Percentiles rank a stretch among this genome's conserved stretches.
Evolutionary conservation across 306 rosid species (phyloP).

Genomic region (Lathyrus tuberosus): DNA sequence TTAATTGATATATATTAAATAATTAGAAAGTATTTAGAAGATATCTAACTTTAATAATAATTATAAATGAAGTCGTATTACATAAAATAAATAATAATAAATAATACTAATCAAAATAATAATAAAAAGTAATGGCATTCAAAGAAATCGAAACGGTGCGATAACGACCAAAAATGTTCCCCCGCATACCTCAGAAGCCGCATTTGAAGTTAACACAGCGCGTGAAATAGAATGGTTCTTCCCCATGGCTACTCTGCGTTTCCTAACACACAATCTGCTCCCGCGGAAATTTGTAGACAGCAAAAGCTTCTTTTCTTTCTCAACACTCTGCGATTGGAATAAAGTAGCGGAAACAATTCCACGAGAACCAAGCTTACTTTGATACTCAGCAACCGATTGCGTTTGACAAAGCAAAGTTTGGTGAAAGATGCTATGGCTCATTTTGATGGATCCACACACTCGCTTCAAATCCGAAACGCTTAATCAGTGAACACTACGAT

Average conservation of each 20-base stretch:
- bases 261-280: constrained; percentile 51
- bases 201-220: constrained; percentile 63
- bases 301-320: constrained; percentile 56
- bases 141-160: neutral
- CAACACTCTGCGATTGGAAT: constrained; percentile 48
- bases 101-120: no score
- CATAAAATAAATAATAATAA: neutral
- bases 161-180: constrained; percentile 13
- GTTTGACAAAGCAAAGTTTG: constrained; percentile 60
- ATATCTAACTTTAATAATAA: no score
- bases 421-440: constrained; percentile 74
- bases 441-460: constrained; percentile 46
- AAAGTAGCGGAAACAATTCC: constrained; percentile 55
- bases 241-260: constrained; percentile 55
- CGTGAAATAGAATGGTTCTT: constrained; percentile 50
- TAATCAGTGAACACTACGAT: neutral
- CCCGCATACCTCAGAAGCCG: constrained; percentile 58
- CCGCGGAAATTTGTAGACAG: constrained; percentile 62
- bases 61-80: no score
- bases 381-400: constrained; percentile 52
- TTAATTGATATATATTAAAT: no score
- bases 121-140: neutral
- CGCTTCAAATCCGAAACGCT: constrained; percentile 21
- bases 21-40: no score
- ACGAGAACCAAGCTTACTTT: constrained; percentile 62